Evolutionary conservation across 441 rosid genomes (phyloP).

Genomic region (Codiaeum variegatum): DNA sequence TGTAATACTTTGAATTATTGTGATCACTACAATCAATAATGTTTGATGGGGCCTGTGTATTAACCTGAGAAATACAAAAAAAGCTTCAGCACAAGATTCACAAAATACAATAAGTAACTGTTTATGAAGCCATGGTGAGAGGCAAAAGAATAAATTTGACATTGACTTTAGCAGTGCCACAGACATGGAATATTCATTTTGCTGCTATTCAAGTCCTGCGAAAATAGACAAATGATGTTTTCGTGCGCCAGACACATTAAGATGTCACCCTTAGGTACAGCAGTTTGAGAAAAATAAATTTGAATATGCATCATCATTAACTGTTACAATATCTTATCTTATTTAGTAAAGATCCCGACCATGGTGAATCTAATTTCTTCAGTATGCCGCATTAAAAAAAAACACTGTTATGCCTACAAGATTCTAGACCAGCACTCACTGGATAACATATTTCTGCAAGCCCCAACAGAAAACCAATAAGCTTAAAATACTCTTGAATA

Average conservation of each 20-base stretch:
- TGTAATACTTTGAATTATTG: constrained; percentile 74
- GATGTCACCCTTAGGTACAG: neutral
- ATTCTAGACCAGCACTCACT: neutral
- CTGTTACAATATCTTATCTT: neutral
- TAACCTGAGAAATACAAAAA: constrained; percentile 44
- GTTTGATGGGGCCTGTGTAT: constrained; percentile 66
- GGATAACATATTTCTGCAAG: neutral
- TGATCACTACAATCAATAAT: constrained; percentile 65
- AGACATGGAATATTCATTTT: neutral
- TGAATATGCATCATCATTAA: neutral
- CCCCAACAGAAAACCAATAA: neutral
- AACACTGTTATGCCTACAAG: neutral
- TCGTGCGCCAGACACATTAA: neutral
- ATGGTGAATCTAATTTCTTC: neutral
- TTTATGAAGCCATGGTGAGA: neutral
- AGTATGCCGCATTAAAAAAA: neutral
- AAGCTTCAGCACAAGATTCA: constrained; percentile 13
- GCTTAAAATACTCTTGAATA: neutral
- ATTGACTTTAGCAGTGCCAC: neutral
- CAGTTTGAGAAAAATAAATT: neutral
- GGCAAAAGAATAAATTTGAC: neutral
- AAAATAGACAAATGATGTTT: neutral
- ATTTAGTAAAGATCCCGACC: neutral
- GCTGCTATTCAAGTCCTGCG: neutral
- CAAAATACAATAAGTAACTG: neutral